Evolutionary conservation across 1,139 yeast genomes (phyloP), one percentile per base, ranked within the genome.

Genomic region (Suhomyces maxii): DNA sequence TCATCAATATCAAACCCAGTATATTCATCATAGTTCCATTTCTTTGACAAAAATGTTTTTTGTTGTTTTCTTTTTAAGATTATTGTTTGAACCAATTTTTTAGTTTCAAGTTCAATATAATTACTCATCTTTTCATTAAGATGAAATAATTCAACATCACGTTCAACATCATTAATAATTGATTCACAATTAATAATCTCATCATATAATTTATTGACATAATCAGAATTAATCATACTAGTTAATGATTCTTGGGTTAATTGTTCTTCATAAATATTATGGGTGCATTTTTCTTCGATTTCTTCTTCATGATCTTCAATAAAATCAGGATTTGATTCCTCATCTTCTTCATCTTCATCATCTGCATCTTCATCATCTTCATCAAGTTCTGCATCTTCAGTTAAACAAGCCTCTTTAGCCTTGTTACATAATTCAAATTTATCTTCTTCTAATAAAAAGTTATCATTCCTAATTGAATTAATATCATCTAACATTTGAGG

Each of bases 21-120:
- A 66, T 88, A 87, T 10, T 71, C 70, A 45, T 83, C 86, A 60
- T 87, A 87, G 51, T 71, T 58, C 80, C 80, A 75, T 43, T 69
- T 73, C 34, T 65, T 58, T 30, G 58, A 54, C 37, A 73, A 60
- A 49, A 57, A 67, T 31, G 55, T 54, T 50, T 70, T 71, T 42
- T 68, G 67, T 44, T 71, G 70, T 25, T 57, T 47, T 38, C 77
- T 58, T 48, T 71, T 69, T 28, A 55, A 54, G 12, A 68, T 69
- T 33, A 75, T 70, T 4, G 71, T 53, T 26, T 57, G 53, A 44
- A 67, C 61, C 44, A 75, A 60, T 34, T 55, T 62, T 44, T 65
- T 65, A 52, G 71, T 61, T 50, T 74, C 78, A 26, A 59, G 54
- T 23, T 65, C 71, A 31, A 74, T 64, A 39, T 55, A 63, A 36